These are phyloP conservation scores for Dovyalis caffra DNA, from an alignment of 345 rosid genomes.

Conservation along the genomic window DNA sequence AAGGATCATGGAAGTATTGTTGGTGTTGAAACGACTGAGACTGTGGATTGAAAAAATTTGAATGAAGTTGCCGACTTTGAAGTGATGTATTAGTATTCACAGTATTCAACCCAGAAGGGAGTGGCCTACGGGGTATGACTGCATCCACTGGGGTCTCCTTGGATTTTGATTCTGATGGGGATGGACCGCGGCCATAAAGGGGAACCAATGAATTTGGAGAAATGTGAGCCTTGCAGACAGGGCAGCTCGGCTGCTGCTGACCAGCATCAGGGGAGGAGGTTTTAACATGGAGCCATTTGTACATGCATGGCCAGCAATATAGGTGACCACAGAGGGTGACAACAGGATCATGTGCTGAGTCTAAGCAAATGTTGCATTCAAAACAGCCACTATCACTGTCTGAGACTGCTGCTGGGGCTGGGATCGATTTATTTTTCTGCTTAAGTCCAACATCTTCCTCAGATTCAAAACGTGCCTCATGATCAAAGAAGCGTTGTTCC, in stretches of 20 bases:
- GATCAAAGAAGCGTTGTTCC: conserved; percentile 43
- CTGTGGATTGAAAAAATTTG: conserved; percentile 23
- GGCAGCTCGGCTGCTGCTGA: conserved; percentile 25
- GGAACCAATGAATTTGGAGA: conserved; percentile 24
- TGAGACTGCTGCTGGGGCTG: conserved; percentile 17
- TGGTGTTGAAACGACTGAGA: conserved; percentile 26
- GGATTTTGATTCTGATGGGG: not conserved
- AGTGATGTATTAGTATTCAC: not conserved
- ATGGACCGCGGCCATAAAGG: conserved; percentile 24
- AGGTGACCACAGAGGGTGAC: conserved; percentile 38
- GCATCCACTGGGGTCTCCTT: not conserved
- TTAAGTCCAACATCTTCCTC: conserved; percentile 25
- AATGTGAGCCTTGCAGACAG: conserved; percentile 33
- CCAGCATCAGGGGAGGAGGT: conserved; percentile 15
- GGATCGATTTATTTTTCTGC: conserved; percentile 38
- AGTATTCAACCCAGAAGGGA: conserved; percentile 10
- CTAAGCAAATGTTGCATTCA: conserved; percentile 37
- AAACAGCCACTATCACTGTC: conserved; percentile 3
- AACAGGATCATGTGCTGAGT: conserved; percentile 32
- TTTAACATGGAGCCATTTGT: conserved; percentile 28
- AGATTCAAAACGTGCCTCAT: conserved; percentile 33
- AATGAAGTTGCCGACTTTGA: conserved; percentile 25
- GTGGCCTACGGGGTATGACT: conserved; percentile 18
- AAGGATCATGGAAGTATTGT: conserved; percentile 29
- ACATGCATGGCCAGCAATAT: conserved; percentile 39